These are phyloP conservation scores for Debaryomycetaceae sp. DNA, from an alignment of 1,139 yeast genomes.

Conservation along the genomic window DNA sequence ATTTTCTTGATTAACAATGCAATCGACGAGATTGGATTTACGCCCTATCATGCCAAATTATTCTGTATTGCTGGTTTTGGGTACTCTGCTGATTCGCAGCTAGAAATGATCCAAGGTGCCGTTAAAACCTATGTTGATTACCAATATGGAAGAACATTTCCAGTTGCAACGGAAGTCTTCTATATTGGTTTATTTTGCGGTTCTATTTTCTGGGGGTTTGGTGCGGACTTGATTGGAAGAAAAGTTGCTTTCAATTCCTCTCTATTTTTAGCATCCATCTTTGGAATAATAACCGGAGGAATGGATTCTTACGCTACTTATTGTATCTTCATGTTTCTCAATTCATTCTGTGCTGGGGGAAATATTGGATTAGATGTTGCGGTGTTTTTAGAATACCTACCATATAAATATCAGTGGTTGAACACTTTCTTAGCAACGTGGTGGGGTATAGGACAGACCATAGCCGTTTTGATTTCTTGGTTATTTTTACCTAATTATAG, in stretches of 20 bases:
- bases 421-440: constrained; percentile 55
- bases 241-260: constrained; percentile 54
- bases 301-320: constrained; percentile 46
- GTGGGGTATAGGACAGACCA: constrained; percentile 64
- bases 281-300: constrained; percentile 53
- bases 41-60: constrained; percentile 31
- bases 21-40: constrained; percentile 36
- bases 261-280: constrained; percentile 46
- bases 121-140: constrained; percentile 39
- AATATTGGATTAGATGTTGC: constrained; percentile 60
- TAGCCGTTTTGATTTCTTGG: constrained; percentile 54
- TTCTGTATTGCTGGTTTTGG: constrained; percentile 58
- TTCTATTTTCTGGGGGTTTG: constrained; percentile 54
- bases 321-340: constrained; percentile 45
- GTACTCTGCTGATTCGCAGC: constrained; percentile 59
- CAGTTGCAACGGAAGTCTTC: constrained; percentile 27
- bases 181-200: constrained; percentile 53
- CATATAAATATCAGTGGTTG: constrained; percentile 50
- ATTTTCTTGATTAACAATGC: constrained; percentile 30
- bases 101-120: constrained; percentile 39
- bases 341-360: constrained; percentile 54
- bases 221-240: constrained; percentile 60
- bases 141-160: constrained; percentile 36
- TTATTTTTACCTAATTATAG: constrained; percentile 50
- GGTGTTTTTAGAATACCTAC: constrained; percentile 56